Conservation (phyloP, 2,329 filamentous ascomycete genomes). For the Zymoseptoria crescenta region DNA sequence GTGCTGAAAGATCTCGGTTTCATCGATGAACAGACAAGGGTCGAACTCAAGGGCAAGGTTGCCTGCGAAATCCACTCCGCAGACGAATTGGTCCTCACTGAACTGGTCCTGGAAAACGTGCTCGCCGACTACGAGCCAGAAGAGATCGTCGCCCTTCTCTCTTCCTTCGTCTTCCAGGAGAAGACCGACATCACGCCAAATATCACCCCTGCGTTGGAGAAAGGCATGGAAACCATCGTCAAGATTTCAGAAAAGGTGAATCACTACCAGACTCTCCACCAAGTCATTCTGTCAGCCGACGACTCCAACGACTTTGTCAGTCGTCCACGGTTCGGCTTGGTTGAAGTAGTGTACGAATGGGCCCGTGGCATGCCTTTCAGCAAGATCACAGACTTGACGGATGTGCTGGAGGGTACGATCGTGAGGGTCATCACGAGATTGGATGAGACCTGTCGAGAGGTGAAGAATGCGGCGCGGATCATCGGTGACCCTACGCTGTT, state of each 20-base stretch:
- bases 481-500: slow-evolving; percentile 91
- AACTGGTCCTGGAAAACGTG: slow-evolving; percentile 93
- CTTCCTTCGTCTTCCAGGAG: slow-evolving; percentile 94
- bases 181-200: slow-evolving; percentile 79
- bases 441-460: slow-evolving; percentile 93
- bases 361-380: slow-evolving; percentile 96
- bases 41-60: slow-evolving; percentile 95
- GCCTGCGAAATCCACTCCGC: slow-evolving; percentile 97
- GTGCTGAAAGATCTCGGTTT: slow-evolving; percentile 89
- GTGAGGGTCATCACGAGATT: slow-evolving; percentile 87
- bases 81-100: slow-evolving; percentile 90
- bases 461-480: slow-evolving; percentile 92
- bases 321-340: slow-evolving; percentile 79
- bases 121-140: slow-evolving; percentile 91
- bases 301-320: slow-evolving; percentile 89
- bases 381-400: slow-evolving; percentile 90
- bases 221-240: slow-evolving; percentile 77
- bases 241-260: slow-evolving; percentile 90
- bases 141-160: slow-evolving; percentile 90
- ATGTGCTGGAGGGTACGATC: slow-evolving; percentile 95
- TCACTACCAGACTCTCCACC: slow-evolving; percentile 75
- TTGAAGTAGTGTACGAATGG: slow-evolving; percentile 99
- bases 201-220: slow-evolving; percentile 72
- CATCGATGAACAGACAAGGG: slow-evolving; percentile 76
- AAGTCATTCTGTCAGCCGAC: slow-evolving; percentile 84